A percentile compares a stretch with the other conserved stretches of the same genome.
Conservation (phyloP, 768 basidiomycete genomes). For the Cystofilobasidium macerans region DNA sequence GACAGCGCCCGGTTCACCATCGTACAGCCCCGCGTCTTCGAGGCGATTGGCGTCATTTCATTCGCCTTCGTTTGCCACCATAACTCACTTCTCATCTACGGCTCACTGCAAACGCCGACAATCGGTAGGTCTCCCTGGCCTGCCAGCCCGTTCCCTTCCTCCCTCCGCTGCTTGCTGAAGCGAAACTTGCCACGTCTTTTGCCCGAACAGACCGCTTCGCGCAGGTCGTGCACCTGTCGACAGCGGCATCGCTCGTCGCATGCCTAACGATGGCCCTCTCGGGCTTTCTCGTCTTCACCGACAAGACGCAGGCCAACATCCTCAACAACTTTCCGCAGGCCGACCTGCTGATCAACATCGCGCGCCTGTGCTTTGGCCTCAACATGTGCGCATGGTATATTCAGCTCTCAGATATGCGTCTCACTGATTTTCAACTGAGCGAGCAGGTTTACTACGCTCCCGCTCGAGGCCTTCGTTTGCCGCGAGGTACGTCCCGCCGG, state of each 20-base stretch:
- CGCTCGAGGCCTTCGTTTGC: slow-evolving; percentile 86
- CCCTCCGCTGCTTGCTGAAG: not conserved
- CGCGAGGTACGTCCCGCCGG: slow-evolving; percentile 54
- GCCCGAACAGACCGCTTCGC: slow-evolving; percentile 47
- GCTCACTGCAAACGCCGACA: slow-evolving; percentile 81
- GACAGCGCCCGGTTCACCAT: slow-evolving; percentile 65
- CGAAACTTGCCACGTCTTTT: not conserved
- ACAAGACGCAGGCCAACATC: slow-evolving; percentile 64
- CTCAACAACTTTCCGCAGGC: slow-evolving; percentile 82
- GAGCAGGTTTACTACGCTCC: slow-evolving; percentile 78
- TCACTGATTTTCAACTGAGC: no score
- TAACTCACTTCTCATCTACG: slow-evolving; percentile 92
- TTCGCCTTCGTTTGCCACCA: slow-evolving; percentile 61
- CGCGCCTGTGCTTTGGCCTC: slow-evolving; percentile 66
- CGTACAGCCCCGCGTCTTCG: slow-evolving; percentile 70
- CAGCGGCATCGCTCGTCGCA: slow-evolving; percentile 67
- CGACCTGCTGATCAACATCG: slow-evolving; percentile 86
- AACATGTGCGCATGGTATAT: slow-evolving; percentile 61
- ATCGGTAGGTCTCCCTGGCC: no score
- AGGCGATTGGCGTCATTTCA: slow-evolving; percentile 87
- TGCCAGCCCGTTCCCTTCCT: not conserved
- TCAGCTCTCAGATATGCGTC: no score
- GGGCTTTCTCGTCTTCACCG: slow-evolving; percentile 48
- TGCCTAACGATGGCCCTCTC: slow-evolving; percentile 74
- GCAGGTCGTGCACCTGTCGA: slow-evolving; percentile 84